phyloP scores from a whole-genome alignment of 148 eudicot species.

The Limonium bicolor region DNA sequence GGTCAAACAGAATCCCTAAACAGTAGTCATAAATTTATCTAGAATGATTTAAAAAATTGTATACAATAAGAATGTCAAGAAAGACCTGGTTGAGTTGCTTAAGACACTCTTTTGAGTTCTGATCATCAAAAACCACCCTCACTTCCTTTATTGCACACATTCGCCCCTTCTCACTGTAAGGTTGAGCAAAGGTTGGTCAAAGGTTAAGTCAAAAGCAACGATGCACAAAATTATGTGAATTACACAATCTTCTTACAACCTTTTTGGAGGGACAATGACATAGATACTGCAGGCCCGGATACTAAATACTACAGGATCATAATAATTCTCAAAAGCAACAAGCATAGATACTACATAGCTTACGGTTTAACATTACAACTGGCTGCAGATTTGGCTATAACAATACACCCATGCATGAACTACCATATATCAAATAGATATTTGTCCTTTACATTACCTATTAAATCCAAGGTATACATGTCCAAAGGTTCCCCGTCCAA shows the following conservation, averaged over 20 bases:
- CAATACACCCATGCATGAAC: too few species aligned
- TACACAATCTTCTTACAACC: too few species aligned
- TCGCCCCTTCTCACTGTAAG: conserved; percentile 80
- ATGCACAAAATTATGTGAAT: too few species aligned
- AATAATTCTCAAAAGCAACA: too few species aligned
- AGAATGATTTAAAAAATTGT: not conserved
- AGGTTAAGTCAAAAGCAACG: not conserved
- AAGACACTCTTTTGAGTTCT: conserved; percentile 59
- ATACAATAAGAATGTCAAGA: not conserved
- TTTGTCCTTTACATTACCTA: conserved; percentile 35
- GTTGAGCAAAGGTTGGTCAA: conserved; percentile 1
- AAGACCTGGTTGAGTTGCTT: conserved; percentile 95
- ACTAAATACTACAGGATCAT: too few species aligned
- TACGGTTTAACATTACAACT: too few species aligned
- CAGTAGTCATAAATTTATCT: not conserved
- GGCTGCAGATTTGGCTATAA: too few species aligned
- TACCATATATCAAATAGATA: too few species aligned
- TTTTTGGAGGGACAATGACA: too few species aligned
- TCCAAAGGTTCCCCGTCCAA: conserved; percentile 96
- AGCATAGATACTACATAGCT: too few species aligned
- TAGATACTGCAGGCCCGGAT: too few species aligned
- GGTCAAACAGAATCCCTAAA: not conserved
- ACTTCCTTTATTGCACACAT: conserved; percentile 98
- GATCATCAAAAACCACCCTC: conserved; percentile 60
- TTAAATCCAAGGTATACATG: conserved; percentile 95